Evolutionary conservation across 2,329 filamentous ascomycete species (phyloP).

Genomic region (Intubia oerlemansii): DNA sequence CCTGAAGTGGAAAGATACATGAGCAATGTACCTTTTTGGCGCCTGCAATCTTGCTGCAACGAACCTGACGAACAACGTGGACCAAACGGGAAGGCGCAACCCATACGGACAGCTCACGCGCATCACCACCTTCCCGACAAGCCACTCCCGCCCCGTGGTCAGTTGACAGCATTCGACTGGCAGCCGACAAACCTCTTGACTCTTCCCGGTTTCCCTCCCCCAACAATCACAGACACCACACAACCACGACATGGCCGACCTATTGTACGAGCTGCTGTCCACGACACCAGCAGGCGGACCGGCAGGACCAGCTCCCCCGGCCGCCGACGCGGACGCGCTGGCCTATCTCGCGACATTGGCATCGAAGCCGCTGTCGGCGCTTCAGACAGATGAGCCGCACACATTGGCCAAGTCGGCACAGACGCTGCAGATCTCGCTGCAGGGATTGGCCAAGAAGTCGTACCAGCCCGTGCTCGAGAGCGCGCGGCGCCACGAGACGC

Average conservation of each 20-base stretch:
- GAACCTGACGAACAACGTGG: too few relatives aligned
- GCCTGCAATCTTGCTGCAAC: too few relatives aligned
- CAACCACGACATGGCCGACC: slow-evolving; percentile 37
- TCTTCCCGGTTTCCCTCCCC: too few relatives aligned
- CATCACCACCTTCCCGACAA: too few relatives aligned
- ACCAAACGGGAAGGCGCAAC: too few relatives aligned
- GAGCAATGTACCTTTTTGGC: too few relatives aligned
- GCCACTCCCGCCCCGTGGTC: too few relatives aligned
- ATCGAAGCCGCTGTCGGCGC: slow-evolving; percentile 50
- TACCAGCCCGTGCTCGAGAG: slow-evolving; percentile 70
- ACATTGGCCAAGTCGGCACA: slow-evolving; percentile 65
- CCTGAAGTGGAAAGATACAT: too few relatives aligned
- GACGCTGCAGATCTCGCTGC: slow-evolving; percentile 60
- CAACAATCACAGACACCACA: too few relatives aligned
- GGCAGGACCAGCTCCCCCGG: slow-evolving; percentile 11
- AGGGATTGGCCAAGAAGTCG: slow-evolving; percentile 74
- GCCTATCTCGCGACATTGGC: slow-evolving; percentile 61
- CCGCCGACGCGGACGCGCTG: slow-evolving; percentile 30
- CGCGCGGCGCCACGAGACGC: slow-evolving; percentile 51
- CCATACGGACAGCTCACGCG: too few relatives aligned
- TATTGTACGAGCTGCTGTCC: slow-evolving; percentile 52
- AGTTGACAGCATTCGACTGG: too few relatives aligned
- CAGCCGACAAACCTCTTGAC: too few relatives aligned
- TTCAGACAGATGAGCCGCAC: slow-evolving; percentile 56
- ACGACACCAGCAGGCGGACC: slow-evolving; percentile 9